phyloP scores from a whole-genome alignment of 179 eudicot species.

The Corrigiola litoralis region DNA sequence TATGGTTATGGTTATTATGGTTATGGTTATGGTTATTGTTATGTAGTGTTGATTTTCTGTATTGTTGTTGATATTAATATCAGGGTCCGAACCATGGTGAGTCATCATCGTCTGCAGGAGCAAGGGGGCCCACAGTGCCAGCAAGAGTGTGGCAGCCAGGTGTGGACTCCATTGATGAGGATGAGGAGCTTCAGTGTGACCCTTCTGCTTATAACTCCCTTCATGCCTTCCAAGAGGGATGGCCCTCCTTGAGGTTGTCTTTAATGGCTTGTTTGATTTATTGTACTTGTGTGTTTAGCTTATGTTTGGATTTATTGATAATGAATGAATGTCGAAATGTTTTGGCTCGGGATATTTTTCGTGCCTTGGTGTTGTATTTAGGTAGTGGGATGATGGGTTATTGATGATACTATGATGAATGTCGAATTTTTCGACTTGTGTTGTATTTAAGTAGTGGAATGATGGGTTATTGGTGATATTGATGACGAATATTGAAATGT shows the following conservation, averaged over 20 bases:
- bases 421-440: too few relatives aligned
- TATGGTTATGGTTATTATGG: not conserved
- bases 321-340: too few relatives aligned
- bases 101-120: slow-evolving; percentile 31
- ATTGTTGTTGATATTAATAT: not conserved
- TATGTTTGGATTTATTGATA: too few relatives aligned
- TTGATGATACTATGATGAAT: not conserved
- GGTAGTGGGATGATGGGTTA: not conserved
- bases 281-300: not conserved
- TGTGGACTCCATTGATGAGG: slow-evolving; percentile 72
- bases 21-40: not conserved
- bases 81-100: slow-evolving; percentile 58
- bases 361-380: not conserved
- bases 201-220: slow-evolving; percentile 87
- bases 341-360: not conserved
- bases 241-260: slow-evolving; percentile 89
- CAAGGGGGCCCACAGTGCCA: slow-evolving; percentile 33
- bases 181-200: slow-evolving; percentile 89
- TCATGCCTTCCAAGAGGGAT: slow-evolving; percentile 83
- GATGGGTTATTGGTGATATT: not conserved
- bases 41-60: not conserved
- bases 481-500: too few relatives aligned
- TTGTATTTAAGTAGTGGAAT: not conserved
- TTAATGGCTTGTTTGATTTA: not conserved
- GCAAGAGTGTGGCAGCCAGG: slow-evolving; percentile 93